phyloP scores from a whole-genome alignment of 352 stramenopile species.

The Blastocystis sp. region DNA sequence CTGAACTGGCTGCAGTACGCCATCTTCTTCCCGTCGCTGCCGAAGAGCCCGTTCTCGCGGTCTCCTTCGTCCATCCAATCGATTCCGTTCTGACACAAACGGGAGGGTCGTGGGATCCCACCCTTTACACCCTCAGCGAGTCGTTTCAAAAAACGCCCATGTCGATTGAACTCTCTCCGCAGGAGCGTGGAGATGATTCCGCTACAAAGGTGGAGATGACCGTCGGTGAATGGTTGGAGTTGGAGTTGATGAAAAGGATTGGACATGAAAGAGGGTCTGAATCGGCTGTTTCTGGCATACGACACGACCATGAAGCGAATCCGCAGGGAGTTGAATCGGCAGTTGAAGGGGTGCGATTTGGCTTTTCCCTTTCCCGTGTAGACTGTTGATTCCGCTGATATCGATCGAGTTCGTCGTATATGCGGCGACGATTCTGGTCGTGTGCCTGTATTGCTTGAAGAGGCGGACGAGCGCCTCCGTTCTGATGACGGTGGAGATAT shows the following conservation, averaged over 20 bases:
- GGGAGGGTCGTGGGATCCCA: slow-evolving; percentile 37
- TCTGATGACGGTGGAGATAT: slow-evolving; percentile 13
- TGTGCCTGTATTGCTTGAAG: slow-evolving; percentile 9
- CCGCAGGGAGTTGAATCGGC: not conserved
- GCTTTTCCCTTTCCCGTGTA: not conserved
- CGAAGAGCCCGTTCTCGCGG: slow-evolving; percentile 18
- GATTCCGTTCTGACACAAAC: not conserved
- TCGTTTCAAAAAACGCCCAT: not conserved
- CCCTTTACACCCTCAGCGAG: not conserved
- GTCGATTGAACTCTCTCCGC: slow-evolving; percentile 2
- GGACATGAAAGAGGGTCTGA: not conserved
- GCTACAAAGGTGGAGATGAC: not conserved
- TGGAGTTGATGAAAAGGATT: not conserved
- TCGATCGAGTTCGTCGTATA: slow-evolving; percentile 27
- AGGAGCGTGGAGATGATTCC: not conserved
- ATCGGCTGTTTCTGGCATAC: not conserved
- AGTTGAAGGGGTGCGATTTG: not conserved
- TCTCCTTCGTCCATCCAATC: slow-evolving; percentile 42
- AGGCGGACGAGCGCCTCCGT: not conserved
- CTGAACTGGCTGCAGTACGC: slow-evolving; percentile 57
- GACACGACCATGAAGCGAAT: not conserved
- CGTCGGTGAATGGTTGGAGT: not conserved
- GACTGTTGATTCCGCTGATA: slow-evolving; percentile 38
- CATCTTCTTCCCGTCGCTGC: slow-evolving; percentile 9
- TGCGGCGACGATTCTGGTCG: slow-evolving; percentile 2